phyloP scores from a whole-genome alignment of 345 rosid genomes.

The Eucalyptus pauciflora region DNA sequence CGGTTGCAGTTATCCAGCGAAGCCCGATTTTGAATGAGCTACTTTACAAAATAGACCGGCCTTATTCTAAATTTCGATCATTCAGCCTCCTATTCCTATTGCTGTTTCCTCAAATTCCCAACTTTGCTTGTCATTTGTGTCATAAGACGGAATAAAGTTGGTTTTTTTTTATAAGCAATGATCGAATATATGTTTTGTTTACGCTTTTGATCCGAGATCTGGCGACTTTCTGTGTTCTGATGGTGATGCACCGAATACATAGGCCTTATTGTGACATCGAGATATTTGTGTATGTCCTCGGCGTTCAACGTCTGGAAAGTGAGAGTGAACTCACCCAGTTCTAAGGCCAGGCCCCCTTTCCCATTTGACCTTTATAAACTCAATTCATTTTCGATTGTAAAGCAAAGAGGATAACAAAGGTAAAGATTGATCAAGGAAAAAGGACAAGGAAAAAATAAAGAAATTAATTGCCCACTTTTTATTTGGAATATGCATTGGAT shows the following conservation, averaged over 20 bases:
- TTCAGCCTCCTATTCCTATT: background rate
- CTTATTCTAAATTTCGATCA: background rate
- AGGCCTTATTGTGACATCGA: background rate
- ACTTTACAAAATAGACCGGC: background rate
- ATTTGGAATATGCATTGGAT: background rate
- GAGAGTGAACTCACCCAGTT: background rate
- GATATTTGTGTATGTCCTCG: background rate
- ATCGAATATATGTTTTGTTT: background rate
- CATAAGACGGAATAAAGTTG: background rate
- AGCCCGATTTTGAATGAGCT: constrained; percentile 37
- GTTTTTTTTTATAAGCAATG: background rate
- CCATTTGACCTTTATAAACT: background rate
- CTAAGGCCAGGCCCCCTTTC: background rate
- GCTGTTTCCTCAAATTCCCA: background rate
- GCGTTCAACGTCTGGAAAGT: background rate
- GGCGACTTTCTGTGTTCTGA: background rate
- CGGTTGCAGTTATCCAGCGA: constrained; percentile 81
- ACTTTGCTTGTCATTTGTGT: background rate
- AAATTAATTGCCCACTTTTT: background rate
- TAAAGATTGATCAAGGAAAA: background rate
- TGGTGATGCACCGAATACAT: background rate
- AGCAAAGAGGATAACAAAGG: background rate
- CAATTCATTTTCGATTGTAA: background rate
- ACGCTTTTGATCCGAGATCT: background rate
- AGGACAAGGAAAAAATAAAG: background rate